Conservation (phyloP, 495 filamentous ascomycete species). For the Umbilicaria muhlenbergii region DNA sequence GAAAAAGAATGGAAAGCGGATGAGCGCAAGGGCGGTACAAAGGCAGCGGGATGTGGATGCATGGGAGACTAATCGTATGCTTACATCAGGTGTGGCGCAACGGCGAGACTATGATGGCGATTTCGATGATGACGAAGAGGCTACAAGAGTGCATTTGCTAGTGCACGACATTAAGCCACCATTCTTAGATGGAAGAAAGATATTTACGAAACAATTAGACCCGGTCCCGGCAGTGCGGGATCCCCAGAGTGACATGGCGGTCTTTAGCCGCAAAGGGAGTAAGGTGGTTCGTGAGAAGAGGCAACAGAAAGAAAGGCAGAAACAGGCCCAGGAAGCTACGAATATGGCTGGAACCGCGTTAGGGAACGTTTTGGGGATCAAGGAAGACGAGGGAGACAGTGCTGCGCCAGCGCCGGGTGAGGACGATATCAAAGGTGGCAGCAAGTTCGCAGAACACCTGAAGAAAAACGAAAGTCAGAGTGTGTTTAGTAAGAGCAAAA, state of each 20-base stretch:
- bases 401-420: conserved; percentile 64
- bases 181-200: conserved; percentile 83
- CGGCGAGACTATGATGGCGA: conserved; percentile 63
- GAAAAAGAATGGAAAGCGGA: conserved; percentile 53
- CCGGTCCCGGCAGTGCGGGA: conserved; percentile 88
- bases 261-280: conserved; percentile 93
- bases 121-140: conserved; percentile 87
- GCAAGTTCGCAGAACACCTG: conserved; percentile 82
- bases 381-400: conserved; percentile 87
- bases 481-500: conserved; percentile 83
- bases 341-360: conserved; percentile 83
- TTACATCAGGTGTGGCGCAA: conserved; percentile 90
- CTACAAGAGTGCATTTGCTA: conserved; percentile 75
- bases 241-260: conserved; percentile 96
- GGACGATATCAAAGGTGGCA: conserved; percentile 47
- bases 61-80: conserved; percentile 98
- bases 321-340: conserved; percentile 90
- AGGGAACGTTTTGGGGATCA: conserved; percentile 88
- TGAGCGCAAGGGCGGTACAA: conserved; percentile 58
- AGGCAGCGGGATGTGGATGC: conserved; percentile 91
- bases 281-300: conserved; percentile 80
- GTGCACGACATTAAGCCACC: conserved; percentile 91
- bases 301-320: conserved; percentile 84
- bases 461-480: conserved; percentile 84
- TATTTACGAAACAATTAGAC: conserved; percentile 96